Base-by-base conservation (phyloP, 257 asterid genomes). In the Rhazya stricta region DNA sequence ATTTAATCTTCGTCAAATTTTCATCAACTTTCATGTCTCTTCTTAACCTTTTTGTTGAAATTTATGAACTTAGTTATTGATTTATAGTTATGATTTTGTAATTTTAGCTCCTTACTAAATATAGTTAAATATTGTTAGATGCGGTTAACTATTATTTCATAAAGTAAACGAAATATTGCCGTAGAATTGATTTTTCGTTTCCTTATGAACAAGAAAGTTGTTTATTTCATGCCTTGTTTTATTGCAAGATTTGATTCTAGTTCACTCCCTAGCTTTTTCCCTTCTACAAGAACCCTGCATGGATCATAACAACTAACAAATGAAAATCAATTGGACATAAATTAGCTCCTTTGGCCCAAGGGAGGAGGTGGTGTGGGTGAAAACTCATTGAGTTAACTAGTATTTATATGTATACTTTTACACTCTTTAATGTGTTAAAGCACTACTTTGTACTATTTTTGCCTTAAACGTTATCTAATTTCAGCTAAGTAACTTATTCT, bases 271-370 rank as follows among this genome's bases (percentile, higher is more conserved):
- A 67, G 32, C 32, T 80, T 82, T n/a, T 72, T 69, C 54, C 74
- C 71, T 84, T 76, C 81, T 67, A 78, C 79, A 78, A 23, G 51
- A 73, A 41, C 51, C 71, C 75, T 69, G 62, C 63, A 63, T 51
- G n/a, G 78, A 58, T 66, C 67, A 68, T 41, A n/a, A n/a, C n/a
- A 62, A 68, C 56, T 42, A 60, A 56, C 69, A 72, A 77, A 85
- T 85, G 87, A 73, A 79, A 73, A 63, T 77, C 46, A 61, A 82
- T 46, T 51, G 62, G 78, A 69, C 83, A 74, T 74, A 66, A 30
- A 34, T 37, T 61, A 72, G n/a, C n/a, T 63, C 84, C 36, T n/a
- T 61, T 11, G 83, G 84, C 90, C 78, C 82, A 2, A 63, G 56
- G 78, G 87, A 85, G 66, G 81, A 84, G 78, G 75, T n/a, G n/a